phyloP scores from a whole-genome alignment of 352 stramenopile species.

The Globisporangium parvum region DNA sequence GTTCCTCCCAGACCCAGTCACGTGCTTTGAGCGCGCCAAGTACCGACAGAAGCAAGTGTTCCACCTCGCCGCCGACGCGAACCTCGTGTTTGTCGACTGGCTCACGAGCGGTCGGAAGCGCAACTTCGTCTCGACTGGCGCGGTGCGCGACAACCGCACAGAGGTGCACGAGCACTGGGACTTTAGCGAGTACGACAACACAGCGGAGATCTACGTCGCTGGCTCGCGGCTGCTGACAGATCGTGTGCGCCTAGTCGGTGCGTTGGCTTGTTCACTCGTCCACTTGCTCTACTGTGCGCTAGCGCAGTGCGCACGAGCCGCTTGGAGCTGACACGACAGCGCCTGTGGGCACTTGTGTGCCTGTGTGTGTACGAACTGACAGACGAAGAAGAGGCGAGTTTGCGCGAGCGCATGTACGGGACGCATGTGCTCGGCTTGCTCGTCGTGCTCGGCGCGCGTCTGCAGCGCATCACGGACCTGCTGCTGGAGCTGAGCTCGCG shows the following conservation, averaged over 20 bases:
- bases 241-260: slow-evolving; percentile 59
- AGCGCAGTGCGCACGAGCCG: neutral
- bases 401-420: slow-evolving; percentile 68
- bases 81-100: slow-evolving; percentile 81
- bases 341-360: no score
- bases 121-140: slow-evolving; percentile 62
- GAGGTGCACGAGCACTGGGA: slow-evolving; percentile 79
- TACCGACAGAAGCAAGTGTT: slow-evolving; percentile 71
- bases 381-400: slow-evolving; percentile 66
- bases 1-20: slow-evolving; percentile 75
- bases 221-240: slow-evolving; percentile 51
- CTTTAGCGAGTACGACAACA: slow-evolving; percentile 71
- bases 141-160: slow-evolving; percentile 45
- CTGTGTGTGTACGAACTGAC: neutral
- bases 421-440: slow-evolving; percentile 70
- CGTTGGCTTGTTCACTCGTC: neutral
- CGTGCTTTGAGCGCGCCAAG: slow-evolving; percentile 67
- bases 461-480: slow-evolving; percentile 45
- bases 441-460: slow-evolving; percentile 49
- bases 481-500: slow-evolving; percentile 62
- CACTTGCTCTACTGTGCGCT: no score
- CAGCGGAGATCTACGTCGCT: slow-evolving; percentile 51
- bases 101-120: slow-evolving; percentile 80
- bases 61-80: slow-evolving; percentile 34
- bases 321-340: neutral